Base-by-base conservation (phyloP, 768 basidiomycete species). In the Lentinula aciculospora region DNA sequence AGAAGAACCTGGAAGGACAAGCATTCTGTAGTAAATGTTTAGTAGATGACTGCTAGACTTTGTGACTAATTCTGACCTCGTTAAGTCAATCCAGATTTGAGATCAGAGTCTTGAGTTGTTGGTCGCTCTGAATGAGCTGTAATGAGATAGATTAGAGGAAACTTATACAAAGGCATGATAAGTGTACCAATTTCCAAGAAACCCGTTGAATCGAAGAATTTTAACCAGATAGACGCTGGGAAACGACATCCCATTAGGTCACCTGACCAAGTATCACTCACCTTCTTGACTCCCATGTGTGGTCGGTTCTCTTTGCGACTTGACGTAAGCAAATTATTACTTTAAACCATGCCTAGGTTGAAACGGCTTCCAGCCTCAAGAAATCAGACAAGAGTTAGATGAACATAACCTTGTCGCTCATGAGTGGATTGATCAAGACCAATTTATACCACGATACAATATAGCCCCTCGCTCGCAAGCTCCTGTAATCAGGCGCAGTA, bases 401-500 rank as follows among this genome's bases (percentile, higher is more conserved):
- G 77, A 74, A 6, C 71, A 78, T 55, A 65, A 81, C 36, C 67
- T 83, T 13, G 70, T 75, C 21, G 67, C 83, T 5, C 74, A 73
- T 4, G 82, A 84, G 49, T 89, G 88, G 87, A 68, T 85, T 17
- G 74, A 82, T 56, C 75, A 83, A 60, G 78, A 82, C 15, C 69
- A 74, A 25, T 90, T 86, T 56, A 65, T 82, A 29, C 81, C 82
- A 1, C 72, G 92, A 56, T 89, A 91, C 67, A 95, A 95, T 67
- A 82, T 94, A 59, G 91, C 93, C 0, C 94, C 94, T 0, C 86
- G 86, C 45, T 81, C 88, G 0, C 76, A 86, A 50, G 88, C 85
- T 0, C 90, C 92, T 21, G 88, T 95, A 34, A 74, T 95, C 31
- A 81, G 84, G 15, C 73, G 77, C 37, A 64, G 74, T 15, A 36